These are phyloP conservation scores for Entamoeba histolytica DNA, from an alignment of 208 protist species.

Conservation along the genomic window DNA sequence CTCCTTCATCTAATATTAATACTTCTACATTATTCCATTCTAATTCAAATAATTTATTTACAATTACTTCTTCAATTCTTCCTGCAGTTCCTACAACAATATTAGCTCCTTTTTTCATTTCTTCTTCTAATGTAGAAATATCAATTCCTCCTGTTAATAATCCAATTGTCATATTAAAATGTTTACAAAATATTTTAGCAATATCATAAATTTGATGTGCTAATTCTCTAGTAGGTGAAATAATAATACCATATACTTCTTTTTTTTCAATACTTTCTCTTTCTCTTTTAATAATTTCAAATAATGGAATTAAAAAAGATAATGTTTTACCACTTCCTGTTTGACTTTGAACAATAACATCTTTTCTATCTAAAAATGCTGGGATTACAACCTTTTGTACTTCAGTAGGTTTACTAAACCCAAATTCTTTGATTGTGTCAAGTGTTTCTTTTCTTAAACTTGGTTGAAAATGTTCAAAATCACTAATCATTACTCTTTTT, in stretches of 20 bases:
- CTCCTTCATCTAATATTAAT: constrained; percentile 92
- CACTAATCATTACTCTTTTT: too few relatives aligned
- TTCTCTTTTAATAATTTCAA: not conserved
- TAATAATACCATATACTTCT: not conserved
- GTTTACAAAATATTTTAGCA: not conserved
- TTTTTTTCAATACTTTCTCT: not conserved
- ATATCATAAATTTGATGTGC: not conserved
- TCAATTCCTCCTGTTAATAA: not conserved
- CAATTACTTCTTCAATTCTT: not conserved
- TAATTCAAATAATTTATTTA: not conserved
- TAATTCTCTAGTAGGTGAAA: not conserved
- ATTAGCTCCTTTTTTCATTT: not conserved
- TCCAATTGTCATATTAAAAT: not conserved
- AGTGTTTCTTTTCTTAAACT: not conserved
- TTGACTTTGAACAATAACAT: not conserved
- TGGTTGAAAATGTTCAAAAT: not conserved
- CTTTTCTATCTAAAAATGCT: not conserved
- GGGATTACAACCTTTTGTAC: not conserved
- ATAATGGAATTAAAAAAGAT: not conserved
- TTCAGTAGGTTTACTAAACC: not conserved
- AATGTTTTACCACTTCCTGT: not conserved
- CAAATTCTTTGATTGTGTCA: not conserved
- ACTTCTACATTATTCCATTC: constrained; percentile 49
- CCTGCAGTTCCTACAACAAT: not conserved
- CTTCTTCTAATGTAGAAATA: not conserved